Evolutionary conservation across 331 rosid species (phyloP).

Genomic region (Acacia concinna): DNA sequence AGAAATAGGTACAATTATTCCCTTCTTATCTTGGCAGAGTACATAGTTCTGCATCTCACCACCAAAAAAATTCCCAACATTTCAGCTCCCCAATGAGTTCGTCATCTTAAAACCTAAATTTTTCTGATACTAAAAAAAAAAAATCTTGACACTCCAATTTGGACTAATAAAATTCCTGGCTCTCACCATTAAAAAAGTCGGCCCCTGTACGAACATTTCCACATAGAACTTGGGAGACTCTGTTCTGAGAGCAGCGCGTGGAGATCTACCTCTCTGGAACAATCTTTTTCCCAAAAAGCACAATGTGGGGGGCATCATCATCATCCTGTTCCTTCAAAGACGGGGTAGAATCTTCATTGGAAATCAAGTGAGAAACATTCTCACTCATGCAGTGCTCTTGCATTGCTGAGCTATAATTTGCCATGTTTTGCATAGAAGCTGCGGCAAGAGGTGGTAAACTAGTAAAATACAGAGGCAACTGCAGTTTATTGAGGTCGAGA

Average conservation of each 20-base stretch:
- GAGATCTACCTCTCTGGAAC: conserved; percentile 76
- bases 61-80: conserved; percentile 75
- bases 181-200: conserved; percentile 46
- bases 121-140: conserved; percentile 61
- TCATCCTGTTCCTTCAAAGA: conserved; percentile 49
- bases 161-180: conserved; percentile 45
- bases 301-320: conserved; percentile 61
- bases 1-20: background rate
- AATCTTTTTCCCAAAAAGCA: conserved; percentile 79
- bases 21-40: conserved; percentile 67
- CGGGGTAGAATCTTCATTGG: conserved; percentile 57
- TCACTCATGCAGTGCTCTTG: conserved; percentile 64
- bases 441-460: conserved; percentile 51
- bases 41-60: conserved; percentile 58
- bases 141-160: conserved; percentile 71
- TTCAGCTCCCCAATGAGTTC: conserved; percentile 58
- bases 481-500: conserved; percentile 69
- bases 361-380: conserved; percentile 55
- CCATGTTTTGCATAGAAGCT: conserved; percentile 45
- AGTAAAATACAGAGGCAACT: conserved; percentile 60
- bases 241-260: conserved; percentile 61
- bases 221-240: conserved; percentile 64
- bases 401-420: conserved; percentile 37
- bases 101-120: conserved; percentile 73
- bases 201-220: conserved; percentile 58